Base-by-base conservation (phyloP, 345 rosid genomes). In the Luvunga scandens region DNA sequence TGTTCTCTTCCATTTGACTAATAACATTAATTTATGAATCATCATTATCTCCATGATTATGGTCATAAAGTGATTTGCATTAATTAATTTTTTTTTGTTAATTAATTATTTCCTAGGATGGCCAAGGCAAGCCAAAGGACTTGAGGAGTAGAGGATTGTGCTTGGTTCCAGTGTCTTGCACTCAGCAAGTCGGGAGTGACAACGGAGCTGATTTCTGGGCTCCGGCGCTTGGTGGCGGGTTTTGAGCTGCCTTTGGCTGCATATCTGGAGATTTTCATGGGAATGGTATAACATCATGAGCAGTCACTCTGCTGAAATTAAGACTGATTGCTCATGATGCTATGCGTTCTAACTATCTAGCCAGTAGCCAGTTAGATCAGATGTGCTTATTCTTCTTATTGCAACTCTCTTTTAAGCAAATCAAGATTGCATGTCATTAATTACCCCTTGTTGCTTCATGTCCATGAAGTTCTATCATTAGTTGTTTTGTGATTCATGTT, bases 191-290 rank as follows among this genome's bases (percentile, higher is more conserved):
- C 60, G 91, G 89, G 39, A 93, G 81, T 65, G 92, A 91, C 34
- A 89, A 83, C 24, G 94, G 91, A 24, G 91, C 91, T 8, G 98
- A 92, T 55, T 93, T 89, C 77, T 93, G 94, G 98, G 87, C 95
- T 84, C 91, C 92, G 16, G 86, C 94, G 0, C 75, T 88, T 13
- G 93, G 90, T 18, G 83, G 84, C 9, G 86, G 82, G 5, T 85
- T 88, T 73, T 86, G 77, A 74, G 24, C 62, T 56, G 72, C 48
- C 61, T 71, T 71, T 55, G 22, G 72, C 74, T 69, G 27, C 76
- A 34, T 31, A 22, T 50, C 14, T 6, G 34, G 56, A 65, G 59
- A 14, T 57, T 72, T 55, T 2, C 50, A 36, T 53, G 61, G 61
- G 84, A 68, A 83, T 83, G 84, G 85, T 74, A 89, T 90, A 89